Evolutionary conservation across 2,329 filamentous ascomycete species (phyloP), one percentile per base, ranked within the genome.

Genomic region (Fusarium sp.): DNA sequence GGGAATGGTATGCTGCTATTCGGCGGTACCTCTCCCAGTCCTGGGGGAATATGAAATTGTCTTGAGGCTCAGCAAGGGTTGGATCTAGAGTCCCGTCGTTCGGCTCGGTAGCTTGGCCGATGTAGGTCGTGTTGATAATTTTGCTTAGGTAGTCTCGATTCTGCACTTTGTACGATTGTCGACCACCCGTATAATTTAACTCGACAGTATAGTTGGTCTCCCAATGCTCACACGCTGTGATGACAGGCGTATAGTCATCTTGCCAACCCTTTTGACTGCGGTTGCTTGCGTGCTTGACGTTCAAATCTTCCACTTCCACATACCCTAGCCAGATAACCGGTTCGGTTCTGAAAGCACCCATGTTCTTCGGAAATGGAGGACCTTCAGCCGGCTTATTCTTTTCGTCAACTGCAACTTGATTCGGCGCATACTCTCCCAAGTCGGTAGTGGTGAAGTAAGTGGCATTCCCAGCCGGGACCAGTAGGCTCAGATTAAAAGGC

Each of bases 151-250:
- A 62, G 6, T 71, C 58, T 32, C 62, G 39, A 3, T 54, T 10
- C 0, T 28, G 32, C 11, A 71, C 51, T 11, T 67, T 24, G 49
- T 71, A 67, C 6, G 45, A 61, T 44, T 71, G 68, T 1, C 66
- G 37, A 13, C 68, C 69, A 7, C 56, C 56, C 2, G 68, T 71
- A 7, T 71, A 71, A 30, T 67, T 65, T 24, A 71, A 37, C 1
- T 67, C 64, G 10, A 71, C 62, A 0, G 62, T 71, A 20, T 71
- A 71, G 9, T 65, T 65, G 1, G 52, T 67, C 40, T 71, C 69
- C 22, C 56, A 71, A 44, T 71, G 69, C 15, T 71, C 69, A 13
- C 69, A 71, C 8, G 56, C 69, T 17, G 70, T 60, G 5, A 69
- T 53, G 0, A 61, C 13, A 1, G 69, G 51, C 3, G 56, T 67